Conservation (phyloP, 2,329 filamentous ascomycete genomes). For the Blastomyces silverae region DNA sequence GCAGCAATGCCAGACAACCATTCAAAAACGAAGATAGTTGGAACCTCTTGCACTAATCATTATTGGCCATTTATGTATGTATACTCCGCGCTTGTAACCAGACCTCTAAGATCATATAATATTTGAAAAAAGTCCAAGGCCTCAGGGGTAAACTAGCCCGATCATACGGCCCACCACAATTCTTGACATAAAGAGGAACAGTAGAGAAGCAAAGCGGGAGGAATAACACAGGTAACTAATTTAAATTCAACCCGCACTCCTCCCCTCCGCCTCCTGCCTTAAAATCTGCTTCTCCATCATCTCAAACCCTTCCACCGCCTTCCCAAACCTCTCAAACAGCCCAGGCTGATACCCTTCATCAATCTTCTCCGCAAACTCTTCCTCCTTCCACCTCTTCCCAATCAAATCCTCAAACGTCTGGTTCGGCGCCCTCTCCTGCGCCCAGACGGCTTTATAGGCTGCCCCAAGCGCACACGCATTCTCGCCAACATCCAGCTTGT, state of each 20-base stretch:
- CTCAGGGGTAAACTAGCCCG: background rate
- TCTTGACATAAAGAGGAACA: background rate
- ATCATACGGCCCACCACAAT: background rate
- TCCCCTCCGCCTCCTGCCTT: conserved; percentile 28
- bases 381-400: conserved; percentile 75
- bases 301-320: conserved; percentile 68
- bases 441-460: conserved; percentile 96
- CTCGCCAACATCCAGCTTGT: conserved; percentile 85
- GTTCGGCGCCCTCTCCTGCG: conserved; percentile 57
- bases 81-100: background rate
- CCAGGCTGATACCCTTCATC: conserved; percentile 71
- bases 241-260: background rate
- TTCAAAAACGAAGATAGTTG: background rate
- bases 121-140: background rate
- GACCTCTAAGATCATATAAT: background rate
- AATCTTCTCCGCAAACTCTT: conserved; percentile 72
- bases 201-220: background rate
- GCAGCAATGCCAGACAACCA: too few species aligned
- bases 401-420: conserved; percentile 88
- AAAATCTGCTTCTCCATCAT: conserved; percentile 65
- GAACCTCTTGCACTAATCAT: background rate
- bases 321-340: conserved; percentile 70
- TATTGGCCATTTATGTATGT: background rate
- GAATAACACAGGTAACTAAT: background rate
- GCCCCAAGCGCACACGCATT: conserved; percentile 92